phyloP scores from a whole-genome alignment of 1,284 basidiomycete species.

The Sparassis latifolia region DNA sequence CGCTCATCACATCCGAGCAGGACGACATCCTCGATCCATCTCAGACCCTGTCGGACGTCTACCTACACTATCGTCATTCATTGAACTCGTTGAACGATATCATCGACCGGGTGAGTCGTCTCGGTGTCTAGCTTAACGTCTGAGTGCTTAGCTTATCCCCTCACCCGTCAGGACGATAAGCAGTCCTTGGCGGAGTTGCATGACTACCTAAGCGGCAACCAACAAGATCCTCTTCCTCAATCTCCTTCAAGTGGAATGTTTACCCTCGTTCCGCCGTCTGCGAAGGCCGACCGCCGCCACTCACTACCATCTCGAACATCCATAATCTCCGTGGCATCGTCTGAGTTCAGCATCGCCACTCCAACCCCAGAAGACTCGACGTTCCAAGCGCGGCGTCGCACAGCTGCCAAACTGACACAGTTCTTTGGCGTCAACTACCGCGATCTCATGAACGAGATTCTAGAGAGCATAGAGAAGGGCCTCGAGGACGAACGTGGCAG shows the following conservation, averaged over 20 bases:
- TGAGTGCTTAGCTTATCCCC: not conserved
- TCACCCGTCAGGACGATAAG: conserved; percentile 52
- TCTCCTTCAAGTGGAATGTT: conserved; percentile 10
- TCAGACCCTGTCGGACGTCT: conserved; percentile 40
- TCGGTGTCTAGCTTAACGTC: not conserved
- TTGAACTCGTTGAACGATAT: conserved; percentile 71
- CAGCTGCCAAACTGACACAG: conserved; percentile 73
- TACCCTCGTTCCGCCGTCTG: conserved; percentile 13
- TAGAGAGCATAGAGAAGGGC: conserved; percentile 73
- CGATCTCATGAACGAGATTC: conserved; percentile 64
- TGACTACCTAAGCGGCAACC: conserved; percentile 47
- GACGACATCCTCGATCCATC: not conserved
- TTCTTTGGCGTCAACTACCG: conserved; percentile 82
- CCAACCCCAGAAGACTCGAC: conserved; percentile 40
- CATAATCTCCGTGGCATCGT: conserved; percentile 44
- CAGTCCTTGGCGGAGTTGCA: conserved; percentile 68
- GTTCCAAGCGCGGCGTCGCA: conserved; percentile 63
- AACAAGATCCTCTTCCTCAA: conserved; percentile 16
- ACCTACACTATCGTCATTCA: conserved; percentile 71
- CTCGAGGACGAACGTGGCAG: conserved; percentile 58
- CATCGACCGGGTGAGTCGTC: conserved; percentile 55
- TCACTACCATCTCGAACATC: conserved; percentile 66
- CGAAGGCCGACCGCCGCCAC: conserved; percentile 50
- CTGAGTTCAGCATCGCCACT: conserved; percentile 35
- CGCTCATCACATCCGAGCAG: conserved; percentile 35